phyloP scores from a whole-genome alignment of 1,139 yeast species.

The Taiozyma sp. region DNA sequence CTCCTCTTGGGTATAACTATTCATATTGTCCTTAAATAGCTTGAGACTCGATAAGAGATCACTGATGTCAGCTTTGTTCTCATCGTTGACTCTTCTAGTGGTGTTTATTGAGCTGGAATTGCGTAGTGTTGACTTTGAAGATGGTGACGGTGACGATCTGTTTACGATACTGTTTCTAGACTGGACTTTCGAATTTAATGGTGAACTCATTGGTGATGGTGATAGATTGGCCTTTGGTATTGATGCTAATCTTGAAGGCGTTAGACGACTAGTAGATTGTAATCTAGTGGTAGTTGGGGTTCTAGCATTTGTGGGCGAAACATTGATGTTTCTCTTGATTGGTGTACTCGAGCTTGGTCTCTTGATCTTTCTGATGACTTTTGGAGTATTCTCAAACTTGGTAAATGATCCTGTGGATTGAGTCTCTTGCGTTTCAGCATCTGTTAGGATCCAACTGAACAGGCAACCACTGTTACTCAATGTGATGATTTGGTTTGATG shows the following conservation, averaged over 20 bases:
- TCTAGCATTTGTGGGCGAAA: slow-evolving; percentile 1
- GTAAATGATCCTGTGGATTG: slow-evolving; percentile 10
- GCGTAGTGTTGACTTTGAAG: neutral
- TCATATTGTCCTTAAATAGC: slow-evolving; percentile 16
- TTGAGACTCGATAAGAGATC: slow-evolving; percentile 14
- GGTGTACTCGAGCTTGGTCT: slow-evolving; percentile 9
- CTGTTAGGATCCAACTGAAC: slow-evolving; percentile 37
- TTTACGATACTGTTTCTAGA: neutral
- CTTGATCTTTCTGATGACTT: slow-evolving; percentile 23
- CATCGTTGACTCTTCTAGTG: slow-evolving; percentile 4
- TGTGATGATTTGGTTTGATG: slow-evolving; percentile 31
- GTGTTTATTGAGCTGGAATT: neutral
- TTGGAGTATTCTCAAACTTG: slow-evolving; percentile 18
- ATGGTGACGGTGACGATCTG: slow-evolving; percentile 8
- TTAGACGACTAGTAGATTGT: slow-evolving; percentile 19
- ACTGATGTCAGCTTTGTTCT: slow-evolving; percentile 9
- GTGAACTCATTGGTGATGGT: slow-evolving; percentile 13
- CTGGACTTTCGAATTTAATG: neutral
- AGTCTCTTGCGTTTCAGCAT: neutral
- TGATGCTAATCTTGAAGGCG: slow-evolving; percentile 19
- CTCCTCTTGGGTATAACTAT: slow-evolving; percentile 15
- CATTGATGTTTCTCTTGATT: slow-evolving; percentile 6
- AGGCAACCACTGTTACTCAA: slow-evolving; percentile 50
- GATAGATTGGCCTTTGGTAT: slow-evolving; percentile 18
- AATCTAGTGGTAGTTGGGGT: slow-evolving; percentile 12